A percentile compares a stretch with the other conserved stretches of the same genome.
phyloP scores from a whole-genome alignment of 257 asterid species.

The Coffea canephora region DNA sequence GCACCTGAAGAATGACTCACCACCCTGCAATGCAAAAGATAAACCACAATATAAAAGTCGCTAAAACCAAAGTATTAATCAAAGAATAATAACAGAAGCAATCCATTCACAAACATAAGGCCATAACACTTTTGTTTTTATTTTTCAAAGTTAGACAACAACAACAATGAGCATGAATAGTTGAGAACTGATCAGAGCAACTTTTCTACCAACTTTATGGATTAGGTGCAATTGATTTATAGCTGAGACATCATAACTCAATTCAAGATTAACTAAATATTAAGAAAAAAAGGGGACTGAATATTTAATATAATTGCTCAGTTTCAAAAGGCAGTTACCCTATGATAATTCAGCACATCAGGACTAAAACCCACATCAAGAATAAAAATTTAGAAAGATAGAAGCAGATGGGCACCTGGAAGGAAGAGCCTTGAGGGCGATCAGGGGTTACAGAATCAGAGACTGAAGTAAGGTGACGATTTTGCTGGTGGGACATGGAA shows the following conservation, averaged over 20 bases:
- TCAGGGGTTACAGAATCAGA: constrained; percentile 38
- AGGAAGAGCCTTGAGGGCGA: constrained; percentile 31
- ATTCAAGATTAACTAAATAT: too few species aligned
- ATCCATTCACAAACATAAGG: background rate
- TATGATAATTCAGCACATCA: background rate
- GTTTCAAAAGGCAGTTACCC: background rate
- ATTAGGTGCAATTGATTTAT: background rate
- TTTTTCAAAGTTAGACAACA: background rate
- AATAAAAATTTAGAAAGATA: background rate
- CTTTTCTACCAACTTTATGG: background rate
- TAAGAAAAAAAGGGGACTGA: background rate
- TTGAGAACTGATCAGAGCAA: background rate
- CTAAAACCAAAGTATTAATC: background rate
- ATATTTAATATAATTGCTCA: background rate
- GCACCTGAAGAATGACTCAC: constrained; percentile 78
- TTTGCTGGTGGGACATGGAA: constrained; percentile 17
- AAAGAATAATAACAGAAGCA: background rate
- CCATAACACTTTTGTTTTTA: too few species aligned
- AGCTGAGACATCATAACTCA: background rate
- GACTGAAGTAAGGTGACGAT: constrained; percentile 33
- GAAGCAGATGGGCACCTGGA: constrained; percentile 38
- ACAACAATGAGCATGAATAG: background rate
- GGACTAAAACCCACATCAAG: background rate
- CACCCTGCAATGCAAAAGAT: constrained; percentile 51
- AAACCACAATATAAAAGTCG: constrained; percentile 12